Base-by-base conservation (phyloP, 75 land plant species). In the Sequoiadendron giganteum region DNA sequence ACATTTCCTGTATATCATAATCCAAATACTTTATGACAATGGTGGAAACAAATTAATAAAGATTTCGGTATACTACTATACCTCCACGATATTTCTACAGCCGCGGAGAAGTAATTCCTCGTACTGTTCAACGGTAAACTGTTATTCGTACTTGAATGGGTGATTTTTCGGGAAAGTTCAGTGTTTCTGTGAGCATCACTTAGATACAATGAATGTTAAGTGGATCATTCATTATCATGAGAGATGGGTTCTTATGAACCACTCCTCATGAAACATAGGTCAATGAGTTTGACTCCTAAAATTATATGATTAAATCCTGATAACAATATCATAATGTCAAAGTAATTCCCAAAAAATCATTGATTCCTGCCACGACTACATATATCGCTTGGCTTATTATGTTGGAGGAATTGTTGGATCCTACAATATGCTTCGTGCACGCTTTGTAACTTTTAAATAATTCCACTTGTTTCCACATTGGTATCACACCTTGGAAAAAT, bases 331-430 rank as follows among this genome's bases (percentile, higher is more conserved):
- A n/a, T n/a, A n/a, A n/a, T n/a, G n/a, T n/a, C n/a, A 54, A 82
- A 91, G 68, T 88, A 92, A 54, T 91, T 92, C 15, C 77, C 47
- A 32, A 85, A 28, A 91, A 58, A 77, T 94, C 95, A 84, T 94
- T 94, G 42, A 92, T 80, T 5, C 95, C 94, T 1, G 89, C 88
- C 72, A 90, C 86, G 18, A 90, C 32, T 4, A 91, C 56, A 45
- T 88, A 88, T 58, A 94, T 13, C 0, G 93, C 87, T 39, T 85
- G 72, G 5, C 75, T 58, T 38, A 92, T 79, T 0, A 94, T 92
- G 16, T n/a, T 75, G 36, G 78, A 61, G 13, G 90, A 89, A 21
- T 48, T 73, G 11, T 87, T 77, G 14, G 8, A n/a, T 1, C 92
- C 92, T 1, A 89, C 88, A 13, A 48, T 21, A 3, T n/a, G 28